phyloP scores from a whole-genome alignment of 179 eudicot genomes.

The Actinidia chinensis region DNA sequence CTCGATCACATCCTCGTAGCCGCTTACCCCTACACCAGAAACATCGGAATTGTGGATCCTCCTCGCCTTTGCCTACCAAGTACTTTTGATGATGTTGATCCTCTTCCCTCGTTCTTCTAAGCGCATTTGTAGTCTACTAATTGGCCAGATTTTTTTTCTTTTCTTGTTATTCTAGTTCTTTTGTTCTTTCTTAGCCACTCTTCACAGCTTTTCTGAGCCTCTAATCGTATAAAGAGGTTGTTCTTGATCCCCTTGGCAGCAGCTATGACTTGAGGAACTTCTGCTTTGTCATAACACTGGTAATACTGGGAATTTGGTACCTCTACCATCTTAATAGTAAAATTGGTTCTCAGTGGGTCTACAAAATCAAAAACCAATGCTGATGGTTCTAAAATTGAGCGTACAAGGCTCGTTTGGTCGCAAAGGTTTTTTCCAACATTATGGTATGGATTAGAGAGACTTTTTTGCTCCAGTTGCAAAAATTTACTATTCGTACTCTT shows the following conservation, averaged over 20 bases:
- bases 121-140: background rate
- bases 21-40: background rate
- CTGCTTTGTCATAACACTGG: background rate
- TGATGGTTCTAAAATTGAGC: background rate
- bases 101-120: background rate
- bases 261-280: background rate
- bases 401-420: background rate
- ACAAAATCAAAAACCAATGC: background rate
- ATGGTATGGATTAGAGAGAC: background rate
- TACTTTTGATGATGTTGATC: background rate
- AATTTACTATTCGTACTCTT: background rate
- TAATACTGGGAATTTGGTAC: background rate
- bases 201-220: background rate
- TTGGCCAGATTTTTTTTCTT: background rate
- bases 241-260: background rate
- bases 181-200: no score
- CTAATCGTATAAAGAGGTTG: background rate
- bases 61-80: background rate
- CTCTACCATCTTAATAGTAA: background rate
- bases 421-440: background rate
- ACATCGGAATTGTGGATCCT: background rate
- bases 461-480: background rate
- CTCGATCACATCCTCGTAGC: no score
- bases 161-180: no score
- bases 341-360: slow-evolving; percentile 8